These are phyloP conservation scores for Calonectria naviculata DNA, from an alignment of 2,329 filamentous ascomycete genomes.

Conservation along the genomic window DNA sequence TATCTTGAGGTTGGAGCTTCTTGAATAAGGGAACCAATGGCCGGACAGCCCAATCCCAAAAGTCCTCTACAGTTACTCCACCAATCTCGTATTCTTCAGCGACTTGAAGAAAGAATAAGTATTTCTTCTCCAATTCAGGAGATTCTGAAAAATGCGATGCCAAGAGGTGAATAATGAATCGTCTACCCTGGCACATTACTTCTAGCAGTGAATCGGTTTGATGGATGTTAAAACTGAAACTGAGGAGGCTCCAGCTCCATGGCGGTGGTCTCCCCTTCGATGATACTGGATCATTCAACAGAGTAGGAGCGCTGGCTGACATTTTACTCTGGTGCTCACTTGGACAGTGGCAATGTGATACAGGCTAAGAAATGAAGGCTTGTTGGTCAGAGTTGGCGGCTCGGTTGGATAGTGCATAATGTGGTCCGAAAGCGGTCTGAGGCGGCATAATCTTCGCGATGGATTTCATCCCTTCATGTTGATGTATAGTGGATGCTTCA, in stretches of 20 bases:
- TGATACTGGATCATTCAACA: not conserved
- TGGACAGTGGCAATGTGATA: too few relatives aligned
- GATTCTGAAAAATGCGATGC: slow-evolving; percentile 32
- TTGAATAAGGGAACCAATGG: slow-evolving; percentile 29
- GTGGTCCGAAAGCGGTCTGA: too few relatives aligned
- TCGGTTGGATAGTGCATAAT: too few relatives aligned
- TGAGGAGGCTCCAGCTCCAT: not conserved
- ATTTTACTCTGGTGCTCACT: too few relatives aligned
- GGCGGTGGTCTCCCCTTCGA: not conserved
- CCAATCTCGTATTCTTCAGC: slow-evolving; percentile 34
- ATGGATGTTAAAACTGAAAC: slow-evolving; percentile 24
- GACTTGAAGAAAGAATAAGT: slow-evolving; percentile 36
- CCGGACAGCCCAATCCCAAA: slow-evolving; percentile 34
- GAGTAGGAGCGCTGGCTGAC: too few relatives aligned
- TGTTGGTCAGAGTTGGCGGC: too few relatives aligned
- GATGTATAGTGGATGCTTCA: too few relatives aligned
- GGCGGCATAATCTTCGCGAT: too few relatives aligned
- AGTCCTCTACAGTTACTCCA: slow-evolving; percentile 17
- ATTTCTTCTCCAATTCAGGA: slow-evolving; percentile 26
- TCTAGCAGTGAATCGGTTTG: slow-evolving; percentile 28
- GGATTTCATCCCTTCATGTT: too few relatives aligned
- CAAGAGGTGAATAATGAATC: slow-evolving; percentile 28
- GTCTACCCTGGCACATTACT: slow-evolving; percentile 28
- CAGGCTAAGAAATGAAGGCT: too few relatives aligned
- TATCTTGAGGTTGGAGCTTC: not conserved